Percentiles rank a stretch among this genome's conserved stretches.
These are phyloP conservation scores for Mucor sp. DNA, from an alignment of 371 early-diverging fungal genomes.

Conservation along the genomic window DNA sequence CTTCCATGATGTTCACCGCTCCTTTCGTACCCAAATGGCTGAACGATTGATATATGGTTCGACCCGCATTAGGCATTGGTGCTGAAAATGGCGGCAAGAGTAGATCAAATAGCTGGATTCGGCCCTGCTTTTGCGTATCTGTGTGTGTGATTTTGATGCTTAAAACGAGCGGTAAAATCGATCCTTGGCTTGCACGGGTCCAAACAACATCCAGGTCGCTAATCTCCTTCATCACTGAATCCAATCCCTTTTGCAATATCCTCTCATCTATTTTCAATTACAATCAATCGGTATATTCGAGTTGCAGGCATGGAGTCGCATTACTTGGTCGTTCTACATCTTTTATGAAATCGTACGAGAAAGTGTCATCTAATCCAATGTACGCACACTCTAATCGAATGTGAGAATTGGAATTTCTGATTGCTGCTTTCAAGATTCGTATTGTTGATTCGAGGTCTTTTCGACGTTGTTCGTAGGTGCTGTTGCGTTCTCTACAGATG, in stretches of 20 bases:
- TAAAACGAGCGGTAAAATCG: not conserved
- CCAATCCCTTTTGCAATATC: not conserved
- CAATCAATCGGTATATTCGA: not conserved
- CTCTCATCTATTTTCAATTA: not conserved
- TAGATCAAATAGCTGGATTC: not conserved
- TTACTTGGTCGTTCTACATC: not conserved
- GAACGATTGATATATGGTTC: not conserved
- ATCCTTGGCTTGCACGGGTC: not conserved
- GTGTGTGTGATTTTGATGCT: not conserved
- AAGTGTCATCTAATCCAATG: not conserved
- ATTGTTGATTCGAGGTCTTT: not conserved
- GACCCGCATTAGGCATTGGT: not conserved
- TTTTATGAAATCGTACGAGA: not conserved
- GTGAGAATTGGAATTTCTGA: not conserved
- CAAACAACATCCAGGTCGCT: not conserved
- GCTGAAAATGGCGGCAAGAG: not conserved
- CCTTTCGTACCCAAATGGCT: not conserved
- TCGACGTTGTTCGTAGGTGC: not conserved
- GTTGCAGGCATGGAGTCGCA: not conserved
- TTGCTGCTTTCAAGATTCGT: not conserved
- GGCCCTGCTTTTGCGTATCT: not conserved
- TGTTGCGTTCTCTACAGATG: not conserved
- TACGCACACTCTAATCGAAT: not conserved
- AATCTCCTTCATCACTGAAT: not conserved
- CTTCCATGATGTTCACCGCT: not conserved